A percentile compares a stretch with the other conserved stretches of the same genome.
Evolutionary conservation across 225 moss, liverwort and hornwort genomes (phyloP).

Genomic region (Sphagnum contortum): DNA sequence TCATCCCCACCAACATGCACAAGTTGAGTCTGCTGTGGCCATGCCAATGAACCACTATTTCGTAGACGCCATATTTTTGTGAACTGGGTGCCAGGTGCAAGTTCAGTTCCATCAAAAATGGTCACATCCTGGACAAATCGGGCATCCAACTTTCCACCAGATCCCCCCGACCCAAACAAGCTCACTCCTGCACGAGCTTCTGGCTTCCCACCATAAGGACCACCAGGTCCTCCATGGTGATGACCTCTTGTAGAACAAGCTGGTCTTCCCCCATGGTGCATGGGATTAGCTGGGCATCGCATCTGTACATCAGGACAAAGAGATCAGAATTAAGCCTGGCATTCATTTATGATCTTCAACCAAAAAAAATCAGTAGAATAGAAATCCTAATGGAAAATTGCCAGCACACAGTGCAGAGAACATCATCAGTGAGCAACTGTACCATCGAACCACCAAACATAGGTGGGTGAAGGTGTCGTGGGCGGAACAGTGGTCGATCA

Average conservation of each 20-base stretch:
- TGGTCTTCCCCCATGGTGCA: slow-evolving; percentile 38
- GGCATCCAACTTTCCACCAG: slow-evolving; percentile 74
- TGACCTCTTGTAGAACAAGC: slow-evolving; percentile 29
- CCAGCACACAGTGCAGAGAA: too few species aligned
- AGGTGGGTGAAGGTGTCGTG: slow-evolving; percentile 39
- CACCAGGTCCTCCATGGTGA: slow-evolving; percentile 9
- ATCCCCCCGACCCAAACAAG: slow-evolving; percentile 25
- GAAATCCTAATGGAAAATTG: too few species aligned
- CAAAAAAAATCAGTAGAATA: too few species aligned
- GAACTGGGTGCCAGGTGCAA: slow-evolving; percentile 61
- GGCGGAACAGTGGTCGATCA: slow-evolving; percentile 63
- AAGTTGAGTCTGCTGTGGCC: slow-evolving; percentile 68
- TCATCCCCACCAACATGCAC: slow-evolving; percentile 80
- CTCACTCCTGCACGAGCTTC: slow-evolving; percentile 24
- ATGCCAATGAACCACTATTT: slow-evolving; percentile 67
- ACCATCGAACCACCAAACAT: slow-evolving; percentile 22
- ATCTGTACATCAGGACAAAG: slow-evolving; percentile 9
- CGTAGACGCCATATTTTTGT: slow-evolving; percentile 94
- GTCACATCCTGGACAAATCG: slow-evolving; percentile 96
- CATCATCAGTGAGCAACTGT: neutral
- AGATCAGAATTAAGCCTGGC: neutral
- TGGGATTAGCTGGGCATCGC: slow-evolving; percentile 58
- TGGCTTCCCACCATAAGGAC: slow-evolving; percentile 40
- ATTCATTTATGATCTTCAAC: too few species aligned
- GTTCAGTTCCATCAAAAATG: slow-evolving; percentile 88